phyloP scores from a whole-genome alignment of 2,329 filamentous ascomycete genomes.

The Madurella fahalii region DNA sequence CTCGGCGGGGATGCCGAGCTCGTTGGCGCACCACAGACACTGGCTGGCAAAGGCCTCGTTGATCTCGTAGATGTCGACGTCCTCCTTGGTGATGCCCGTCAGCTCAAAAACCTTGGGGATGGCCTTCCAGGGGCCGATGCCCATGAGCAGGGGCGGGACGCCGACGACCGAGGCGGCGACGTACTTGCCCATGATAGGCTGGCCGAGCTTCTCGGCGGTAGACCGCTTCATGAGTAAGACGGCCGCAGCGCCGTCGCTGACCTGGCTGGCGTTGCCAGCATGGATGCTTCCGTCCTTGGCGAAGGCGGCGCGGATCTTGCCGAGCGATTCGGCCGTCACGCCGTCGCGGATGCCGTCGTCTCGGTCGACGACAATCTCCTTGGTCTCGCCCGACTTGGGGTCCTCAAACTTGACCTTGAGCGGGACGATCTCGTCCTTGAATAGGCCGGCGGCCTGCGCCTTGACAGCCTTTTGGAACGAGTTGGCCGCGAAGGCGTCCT shows the following conservation, averaged over 20 bases:
- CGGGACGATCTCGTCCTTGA: constrained; percentile 86
- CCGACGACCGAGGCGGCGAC: constrained; percentile 81
- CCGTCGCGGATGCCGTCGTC: constrained; percentile 86
- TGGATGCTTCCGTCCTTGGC: constrained; percentile 90
- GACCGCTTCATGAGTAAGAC: constrained; percentile 94
- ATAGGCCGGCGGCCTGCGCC: constrained; percentile 85
- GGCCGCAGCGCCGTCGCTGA: constrained; percentile 92
- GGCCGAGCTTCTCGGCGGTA: constrained; percentile 81
- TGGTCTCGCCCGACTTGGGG: constrained; percentile 82
- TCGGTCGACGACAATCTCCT: constrained; percentile 73
- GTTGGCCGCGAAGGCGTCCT: constrained; percentile 90
- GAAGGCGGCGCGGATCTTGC: constrained; percentile 87
- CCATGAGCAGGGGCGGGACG: constrained; percentile 92
- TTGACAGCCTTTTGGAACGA: constrained; percentile 87
- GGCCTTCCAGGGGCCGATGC: constrained; percentile 89
- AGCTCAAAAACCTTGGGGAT: constrained; percentile 89
- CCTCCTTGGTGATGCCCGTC: constrained; percentile 78
- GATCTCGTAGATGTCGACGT: constrained; percentile 97
- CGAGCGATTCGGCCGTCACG: constrained; percentile 82
- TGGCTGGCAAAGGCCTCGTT: constrained; percentile 98
- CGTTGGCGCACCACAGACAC: constrained; percentile 87
- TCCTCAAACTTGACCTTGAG: constrained; percentile 84
- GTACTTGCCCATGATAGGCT: constrained; percentile 88
- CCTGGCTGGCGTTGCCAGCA: constrained; percentile 92
- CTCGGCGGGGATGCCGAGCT: constrained; percentile 73